These are phyloP conservation scores for Rutstroemia sp. DNA, from an alignment of 2,329 filamentous ascomycete species.

Conservation along the genomic window DNA sequence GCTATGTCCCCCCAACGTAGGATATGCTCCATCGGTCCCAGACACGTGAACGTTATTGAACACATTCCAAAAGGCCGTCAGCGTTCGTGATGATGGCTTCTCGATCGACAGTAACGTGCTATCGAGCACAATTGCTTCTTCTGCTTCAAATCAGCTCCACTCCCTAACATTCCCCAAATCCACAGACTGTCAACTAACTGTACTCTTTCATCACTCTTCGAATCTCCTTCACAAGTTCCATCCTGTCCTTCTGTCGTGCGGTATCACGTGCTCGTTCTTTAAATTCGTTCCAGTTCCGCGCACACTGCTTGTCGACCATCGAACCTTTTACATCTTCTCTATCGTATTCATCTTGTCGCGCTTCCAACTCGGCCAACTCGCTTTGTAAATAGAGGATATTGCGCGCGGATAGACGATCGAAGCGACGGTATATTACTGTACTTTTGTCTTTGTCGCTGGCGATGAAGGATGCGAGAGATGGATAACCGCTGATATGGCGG, in stretches of 20 bases:
- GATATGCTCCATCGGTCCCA: too few relatives aligned
- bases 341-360: slow-evolving; percentile 10
- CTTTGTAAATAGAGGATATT: slow-evolving; percentile 15
- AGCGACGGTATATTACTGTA: slow-evolving; percentile 11
- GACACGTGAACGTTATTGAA: too few relatives aligned
- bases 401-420: slow-evolving; percentile 12
- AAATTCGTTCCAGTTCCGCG: slow-evolving; percentile 12
- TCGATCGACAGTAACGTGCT: too few relatives aligned
- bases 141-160: too few relatives aligned
- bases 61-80: too few relatives aligned
- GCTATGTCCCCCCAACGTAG: too few relatives aligned
- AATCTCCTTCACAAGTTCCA: slow-evolving; percentile 14
- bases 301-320: slow-evolving; percentile 1
- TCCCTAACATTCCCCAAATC: too few relatives aligned
- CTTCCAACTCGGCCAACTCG: slow-evolving; percentile 15
- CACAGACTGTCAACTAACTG: too few relatives aligned
- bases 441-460: not conserved
- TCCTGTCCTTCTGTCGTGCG: slow-evolving; percentile 1
- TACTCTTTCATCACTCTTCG: not conserved
- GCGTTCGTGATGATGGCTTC: too few relatives aligned
- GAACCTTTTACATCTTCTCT: slow-evolving; percentile 5
- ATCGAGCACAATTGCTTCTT: too few relatives aligned
- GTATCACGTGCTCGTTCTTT: slow-evolving; percentile 2
- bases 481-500: not conserved
- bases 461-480: not conserved